Percentiles rank a stretch among this genome's conserved stretches.
Conservation (phyloP, 331 rosid species). For the Telfairia occidentalis region DNA sequence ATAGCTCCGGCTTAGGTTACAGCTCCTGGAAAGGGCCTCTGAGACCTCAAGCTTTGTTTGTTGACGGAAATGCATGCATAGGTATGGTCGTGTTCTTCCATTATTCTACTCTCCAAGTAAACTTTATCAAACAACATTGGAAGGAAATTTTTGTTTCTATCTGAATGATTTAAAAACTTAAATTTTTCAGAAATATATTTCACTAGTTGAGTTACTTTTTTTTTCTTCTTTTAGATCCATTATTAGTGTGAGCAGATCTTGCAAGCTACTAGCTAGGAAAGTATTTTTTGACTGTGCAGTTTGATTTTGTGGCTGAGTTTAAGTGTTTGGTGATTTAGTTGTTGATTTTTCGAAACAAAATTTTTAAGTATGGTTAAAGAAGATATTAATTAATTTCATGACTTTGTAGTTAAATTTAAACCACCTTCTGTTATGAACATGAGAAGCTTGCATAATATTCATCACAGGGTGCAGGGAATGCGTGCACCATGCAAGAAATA, state of each 20-base stretch:
- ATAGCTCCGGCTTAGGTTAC: conserved; percentile 25
- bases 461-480: conserved; percentile 70
- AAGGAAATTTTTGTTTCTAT: background rate
- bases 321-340: too few relatives aligned
- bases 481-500: conserved; percentile 55
- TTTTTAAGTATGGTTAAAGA: background rate
- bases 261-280: background rate
- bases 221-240: too few relatives aligned
- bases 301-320: background rate
- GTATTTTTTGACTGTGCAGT: background rate
- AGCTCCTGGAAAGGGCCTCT: conserved; percentile 66
- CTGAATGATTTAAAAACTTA: too few relatives aligned
- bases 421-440: background rate
- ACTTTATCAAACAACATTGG: background rate
- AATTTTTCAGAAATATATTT: too few relatives aligned
- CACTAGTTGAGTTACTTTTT: too few relatives aligned
- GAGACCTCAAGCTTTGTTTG: conserved; percentile 61
- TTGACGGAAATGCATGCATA: conserved; percentile 75
- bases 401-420: too few relatives aligned
- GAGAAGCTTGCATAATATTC: background rate
- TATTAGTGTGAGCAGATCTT: background rate
- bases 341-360: too few relatives aligned
- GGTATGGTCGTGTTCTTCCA: conserved; percentile 21
- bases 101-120: background rate
- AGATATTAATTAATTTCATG: background rate